Base-by-base conservation (phyloP, 305 asterid species). In the Ajuga reptans region DNA sequence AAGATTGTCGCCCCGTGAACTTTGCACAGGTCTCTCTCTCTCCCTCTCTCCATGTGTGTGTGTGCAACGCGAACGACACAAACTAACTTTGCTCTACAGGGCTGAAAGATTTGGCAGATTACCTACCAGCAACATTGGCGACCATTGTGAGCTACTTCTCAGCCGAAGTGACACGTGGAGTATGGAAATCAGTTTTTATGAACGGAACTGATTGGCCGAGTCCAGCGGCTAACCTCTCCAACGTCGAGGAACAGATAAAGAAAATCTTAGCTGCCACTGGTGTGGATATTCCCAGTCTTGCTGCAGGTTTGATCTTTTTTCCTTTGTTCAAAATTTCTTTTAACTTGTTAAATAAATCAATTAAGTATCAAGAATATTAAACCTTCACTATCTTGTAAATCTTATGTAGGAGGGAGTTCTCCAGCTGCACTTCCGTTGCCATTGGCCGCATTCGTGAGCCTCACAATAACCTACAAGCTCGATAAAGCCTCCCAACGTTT, bases 161-260 rank as follows among this genome's bases (percentile, higher is more conserved):
- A 9, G 99, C 98, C 72, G 97, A 93, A 85, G 97, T 93, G 55
- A 90, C 96, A 54, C 99, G 99, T 67, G 99, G 97, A 56, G 87
- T 93, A 29, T 93, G 99, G 99, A 89, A 93, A 77, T 86, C 96
- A 8, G 97, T 87, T 77, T 84, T 79, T 70, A 93, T 93, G 99
- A 93, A 93, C 64, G 99, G 99, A 67, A 89, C 97, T 0, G 99
- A 93, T 81, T 93, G 99, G 99, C 99, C 99, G 2, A 93, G 99
- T 71, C 99, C 99, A 7, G 97, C 92, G 42, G 94, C 97, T 61
- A 91, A 93, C 83, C 91, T 93, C 60, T 82, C 88, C 57, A 79
- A 84, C 64, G 99, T 93, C 33, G 97, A 91, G 87, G 96, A 87
- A 76, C 95, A 93, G 69, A 91, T 93, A 54, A 93, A 89, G 95